phyloP scores from a whole-genome alignment of 345 rosid genomes.

The Camelina laxa region DNA sequence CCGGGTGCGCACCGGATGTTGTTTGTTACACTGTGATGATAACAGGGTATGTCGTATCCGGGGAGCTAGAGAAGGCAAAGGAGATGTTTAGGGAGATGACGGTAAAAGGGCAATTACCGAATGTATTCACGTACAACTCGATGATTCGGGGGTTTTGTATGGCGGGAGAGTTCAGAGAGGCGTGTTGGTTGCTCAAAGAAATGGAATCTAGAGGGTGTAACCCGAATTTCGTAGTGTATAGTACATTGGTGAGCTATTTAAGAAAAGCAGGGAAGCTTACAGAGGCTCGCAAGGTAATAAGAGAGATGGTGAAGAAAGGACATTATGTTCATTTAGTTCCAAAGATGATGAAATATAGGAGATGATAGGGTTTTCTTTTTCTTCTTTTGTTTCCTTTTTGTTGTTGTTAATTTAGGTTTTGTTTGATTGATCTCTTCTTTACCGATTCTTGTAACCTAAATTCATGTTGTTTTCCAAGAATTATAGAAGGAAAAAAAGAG shows the following conservation, averaged over 20 bases:
- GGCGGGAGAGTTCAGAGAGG: conserved; percentile 71
- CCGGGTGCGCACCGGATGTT: conserved; percentile 74
- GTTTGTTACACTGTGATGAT: conserved; percentile 88
- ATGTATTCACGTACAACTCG: conserved; percentile 81
- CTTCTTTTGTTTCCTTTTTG: background rate
- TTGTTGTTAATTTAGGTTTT: conserved; percentile 27
- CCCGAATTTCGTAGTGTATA: conserved; percentile 86
- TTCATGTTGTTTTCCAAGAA: conserved; percentile 9
- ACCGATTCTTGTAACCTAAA: conserved; percentile 26
- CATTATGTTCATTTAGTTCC: conserved; percentile 64
- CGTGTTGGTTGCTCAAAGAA: conserved; percentile 72
- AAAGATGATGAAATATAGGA: conserved; percentile 56
- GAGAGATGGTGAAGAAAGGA: conserved; percentile 72
- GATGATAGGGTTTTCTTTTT: conserved; percentile 44
- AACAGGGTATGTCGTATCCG: conserved; percentile 68
- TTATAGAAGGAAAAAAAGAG: background rate
- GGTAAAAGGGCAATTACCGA: conserved; percentile 67
- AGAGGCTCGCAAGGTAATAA: conserved; percentile 73
- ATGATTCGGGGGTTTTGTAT: conserved; percentile 86
- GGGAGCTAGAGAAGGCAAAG: conserved; percentile 74
- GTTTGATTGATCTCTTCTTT: conserved; percentile 36
- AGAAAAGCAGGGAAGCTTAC: conserved; percentile 74
- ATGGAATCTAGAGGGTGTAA: conserved; percentile 86
- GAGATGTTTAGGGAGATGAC: conserved; percentile 72
- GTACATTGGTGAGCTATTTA: conserved; percentile 75